Evolutionary conservation across 2,329 filamentous ascomycete species (phyloP).

Genomic region (Ophiostoma ulmi): DNA sequence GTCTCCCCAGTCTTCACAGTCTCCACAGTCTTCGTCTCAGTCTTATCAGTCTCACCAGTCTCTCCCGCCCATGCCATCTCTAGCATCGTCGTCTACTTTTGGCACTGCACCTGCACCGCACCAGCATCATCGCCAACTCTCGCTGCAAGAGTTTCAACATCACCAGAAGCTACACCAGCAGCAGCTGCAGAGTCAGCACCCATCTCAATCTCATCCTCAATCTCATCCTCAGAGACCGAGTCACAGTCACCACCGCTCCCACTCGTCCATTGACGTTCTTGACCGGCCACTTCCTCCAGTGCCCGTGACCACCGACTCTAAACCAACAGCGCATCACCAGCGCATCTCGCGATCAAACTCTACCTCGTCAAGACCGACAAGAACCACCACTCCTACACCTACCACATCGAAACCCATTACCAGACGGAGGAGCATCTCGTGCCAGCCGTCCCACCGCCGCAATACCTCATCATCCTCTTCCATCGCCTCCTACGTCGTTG

Average conservation of each 20-base stretch:
- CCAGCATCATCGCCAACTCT: background rate
- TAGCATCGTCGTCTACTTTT: background rate
- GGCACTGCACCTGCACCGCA: background rate
- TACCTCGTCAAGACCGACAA: background rate
- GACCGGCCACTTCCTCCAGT: constrained; percentile 4
- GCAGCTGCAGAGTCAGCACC: background rate
- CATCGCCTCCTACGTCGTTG: background rate
- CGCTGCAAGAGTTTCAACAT: background rate
- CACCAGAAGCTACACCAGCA: background rate
- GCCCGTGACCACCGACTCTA: background rate
- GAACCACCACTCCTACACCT: background rate
- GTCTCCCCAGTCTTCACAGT: background rate
- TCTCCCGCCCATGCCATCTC: background rate
- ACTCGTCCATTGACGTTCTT: background rate
- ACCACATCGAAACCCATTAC: background rate
- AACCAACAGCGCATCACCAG: background rate
- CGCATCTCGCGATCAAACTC: background rate
- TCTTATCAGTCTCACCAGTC: background rate
- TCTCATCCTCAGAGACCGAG: too few relatives aligned
- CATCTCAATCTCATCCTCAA: background rate
- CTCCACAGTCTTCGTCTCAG: background rate
- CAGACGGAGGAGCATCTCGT: background rate
- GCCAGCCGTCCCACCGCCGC: background rate
- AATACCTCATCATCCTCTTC: constrained; percentile 14
- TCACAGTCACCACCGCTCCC: background rate